These are phyloP conservation scores for Phytophthora aleatoria DNA, from an alignment of 352 stramenopile genomes.

Conservation along the genomic window DNA sequence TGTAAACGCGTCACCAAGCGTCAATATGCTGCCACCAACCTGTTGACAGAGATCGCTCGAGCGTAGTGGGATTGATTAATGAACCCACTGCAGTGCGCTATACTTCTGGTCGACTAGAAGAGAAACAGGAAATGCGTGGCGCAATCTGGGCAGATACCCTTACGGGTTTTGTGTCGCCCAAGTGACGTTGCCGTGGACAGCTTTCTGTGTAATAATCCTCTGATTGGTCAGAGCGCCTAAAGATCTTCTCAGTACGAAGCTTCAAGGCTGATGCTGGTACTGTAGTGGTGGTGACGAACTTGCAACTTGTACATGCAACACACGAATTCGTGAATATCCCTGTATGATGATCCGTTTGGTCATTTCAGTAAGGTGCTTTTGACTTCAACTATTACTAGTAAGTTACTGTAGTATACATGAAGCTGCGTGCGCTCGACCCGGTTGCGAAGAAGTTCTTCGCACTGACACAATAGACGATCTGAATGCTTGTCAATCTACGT, in stretches of 20 bases:
- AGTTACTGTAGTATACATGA: neutral
- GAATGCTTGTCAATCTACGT: no score
- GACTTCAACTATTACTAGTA: neutral
- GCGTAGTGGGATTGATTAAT: neutral
- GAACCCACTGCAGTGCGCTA: neutral
- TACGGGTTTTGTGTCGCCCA: slow-evolving; percentile 12
- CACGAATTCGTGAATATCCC: no score
- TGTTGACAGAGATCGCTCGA: neutral
- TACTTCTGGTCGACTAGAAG: slow-evolving; percentile 7
- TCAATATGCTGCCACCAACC: neutral
- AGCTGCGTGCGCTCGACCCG: no score
- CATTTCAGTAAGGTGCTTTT: no score
- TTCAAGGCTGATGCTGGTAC: neutral
- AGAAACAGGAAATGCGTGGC: slow-evolving; percentile 1
- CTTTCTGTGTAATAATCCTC: slow-evolving; percentile 20
- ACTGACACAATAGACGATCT: no score
- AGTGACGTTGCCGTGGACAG: slow-evolving; percentile 16
- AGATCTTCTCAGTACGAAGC: neutral
- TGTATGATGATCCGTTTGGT: no score
- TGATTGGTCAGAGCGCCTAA: neutral
- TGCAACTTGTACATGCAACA: no score
- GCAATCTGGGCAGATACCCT: neutral
- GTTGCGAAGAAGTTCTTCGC: no score
- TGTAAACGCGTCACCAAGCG: slow-evolving; percentile 2
- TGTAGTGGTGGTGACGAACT: neutral